Conservation (phyloP, 345 rosid species). For the Raphanus sativus region DNA sequence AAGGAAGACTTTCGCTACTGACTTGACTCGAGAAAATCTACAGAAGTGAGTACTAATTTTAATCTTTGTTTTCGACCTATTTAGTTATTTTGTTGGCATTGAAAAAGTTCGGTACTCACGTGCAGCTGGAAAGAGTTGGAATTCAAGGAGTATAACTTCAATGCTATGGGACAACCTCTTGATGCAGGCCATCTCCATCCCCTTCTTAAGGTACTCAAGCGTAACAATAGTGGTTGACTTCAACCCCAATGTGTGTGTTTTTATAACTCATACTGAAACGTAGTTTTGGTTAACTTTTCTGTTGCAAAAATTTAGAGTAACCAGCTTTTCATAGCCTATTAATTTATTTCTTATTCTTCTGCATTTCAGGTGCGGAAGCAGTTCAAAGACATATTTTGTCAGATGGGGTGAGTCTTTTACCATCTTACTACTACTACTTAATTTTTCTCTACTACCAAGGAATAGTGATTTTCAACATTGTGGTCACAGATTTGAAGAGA, state of each 20-base stretch:
- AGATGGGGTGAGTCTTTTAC: conserved; percentile 61
- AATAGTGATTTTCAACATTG: background rate
- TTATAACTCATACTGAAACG: background rate
- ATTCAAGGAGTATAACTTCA: conserved; percentile 91
- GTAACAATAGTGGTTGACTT: background rate
- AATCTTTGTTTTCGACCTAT: background rate
- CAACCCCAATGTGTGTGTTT: conserved; percentile 1
- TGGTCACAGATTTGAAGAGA: conserved; percentile 83
- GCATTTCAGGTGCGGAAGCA: conserved; percentile 72
- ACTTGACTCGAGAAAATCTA: conserved; percentile 85
- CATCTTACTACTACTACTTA: background rate
- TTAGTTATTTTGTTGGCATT: background rate
- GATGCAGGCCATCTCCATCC: conserved; percentile 96
- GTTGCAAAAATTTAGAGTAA: background rate
- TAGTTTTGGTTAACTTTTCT: background rate
- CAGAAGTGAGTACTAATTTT: conserved; percentile 55
- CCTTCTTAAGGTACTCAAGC: conserved; percentile 64
- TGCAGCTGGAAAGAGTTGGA: conserved; percentile 81
- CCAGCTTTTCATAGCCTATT: too few species aligned
- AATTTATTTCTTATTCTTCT: background rate
- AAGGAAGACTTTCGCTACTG: conserved; percentile 75
- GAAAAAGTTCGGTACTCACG: conserved; percentile 15
- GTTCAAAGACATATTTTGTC: conserved; percentile 74
- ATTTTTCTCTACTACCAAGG: background rate
- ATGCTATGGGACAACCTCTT: conserved; percentile 79